phyloP scores from a whole-genome alignment of 1,284 basidiomycete genomes.

The Wallemia mellicola region DNA sequence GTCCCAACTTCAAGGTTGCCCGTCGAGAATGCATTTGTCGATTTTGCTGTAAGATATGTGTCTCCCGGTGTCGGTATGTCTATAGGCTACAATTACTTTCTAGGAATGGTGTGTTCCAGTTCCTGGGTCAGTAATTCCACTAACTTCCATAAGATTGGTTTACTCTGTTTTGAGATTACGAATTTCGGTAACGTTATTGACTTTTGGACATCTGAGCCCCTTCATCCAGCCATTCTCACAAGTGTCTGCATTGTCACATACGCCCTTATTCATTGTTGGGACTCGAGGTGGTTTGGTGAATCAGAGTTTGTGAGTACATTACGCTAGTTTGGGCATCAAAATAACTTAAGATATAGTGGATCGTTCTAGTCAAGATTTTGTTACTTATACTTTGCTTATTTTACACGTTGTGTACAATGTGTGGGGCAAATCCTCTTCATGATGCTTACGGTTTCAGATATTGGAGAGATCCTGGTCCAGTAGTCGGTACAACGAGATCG shows the following conservation, averaged over 20 bases:
- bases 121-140: too few relatives aligned
- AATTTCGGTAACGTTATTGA: constrained; percentile 10
- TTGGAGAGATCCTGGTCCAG: constrained; percentile 12
- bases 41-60: too few relatives aligned
- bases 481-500: constrained; percentile 4
- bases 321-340: constrained; percentile 5
- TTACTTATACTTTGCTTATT: constrained; percentile 11
- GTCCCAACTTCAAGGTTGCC: too few relatives aligned
- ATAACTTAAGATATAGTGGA: constrained; percentile 12
- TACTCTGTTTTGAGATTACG: constrained; percentile 11
- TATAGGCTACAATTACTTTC: constrained; percentile 10
- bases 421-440: constrained; percentile 10
- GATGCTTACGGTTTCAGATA: constrained; percentile 10
- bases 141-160: constrained; percentile 2
- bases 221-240: constrained; percentile 11
- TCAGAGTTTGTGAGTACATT: constrained; percentile 1
- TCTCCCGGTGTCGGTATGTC: constrained; percentile 6
- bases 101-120: constrained; percentile 2
- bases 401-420: constrained; percentile 13
- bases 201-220: constrained; percentile 8
- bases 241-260: constrained; percentile 8
- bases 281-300: constrained; percentile 8
- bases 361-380: constrained; percentile 11
- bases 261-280: constrained; percentile 8
- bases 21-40: too few relatives aligned